Conservation (phyloP, 345 rosid genomes). For the Citrus reticulata region DNA sequence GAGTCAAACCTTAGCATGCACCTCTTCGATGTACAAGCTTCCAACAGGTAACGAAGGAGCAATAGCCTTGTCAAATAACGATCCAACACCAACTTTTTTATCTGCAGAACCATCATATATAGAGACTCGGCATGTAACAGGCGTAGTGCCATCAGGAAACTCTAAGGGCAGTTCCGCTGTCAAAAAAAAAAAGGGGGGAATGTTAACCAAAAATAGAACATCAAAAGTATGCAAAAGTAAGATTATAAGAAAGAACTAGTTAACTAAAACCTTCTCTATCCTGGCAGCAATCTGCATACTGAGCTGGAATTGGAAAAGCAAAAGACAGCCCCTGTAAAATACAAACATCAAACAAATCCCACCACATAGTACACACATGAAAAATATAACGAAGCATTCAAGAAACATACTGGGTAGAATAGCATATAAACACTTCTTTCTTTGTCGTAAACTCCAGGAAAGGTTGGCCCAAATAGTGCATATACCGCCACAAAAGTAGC, state of each 20-base stretch:
- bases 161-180: conserved; percentile 91
- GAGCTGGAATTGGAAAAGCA: conserved; percentile 92
- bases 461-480: conserved; percentile 92
- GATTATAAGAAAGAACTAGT: neutral
- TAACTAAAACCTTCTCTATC: conserved; percentile 67
- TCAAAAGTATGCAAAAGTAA: conserved; percentile 4
- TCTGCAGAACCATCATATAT: conserved; percentile 75
- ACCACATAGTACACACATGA: neutral
- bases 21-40: conserved; percentile 95
- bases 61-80: conserved; percentile 77
- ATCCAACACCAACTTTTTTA: conserved; percentile 89
- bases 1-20: conserved; percentile 70
- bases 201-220: neutral
- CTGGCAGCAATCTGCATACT: conserved; percentile 80
- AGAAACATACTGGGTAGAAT: conserved; percentile 75
- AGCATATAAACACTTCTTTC: conserved; percentile 82
- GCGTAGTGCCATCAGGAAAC: conserved; percentile 98
- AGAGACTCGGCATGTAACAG: conserved; percentile 94
- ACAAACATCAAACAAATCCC: conserved; percentile 5
- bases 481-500: conserved; percentile 97
- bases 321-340: conserved; percentile 85
- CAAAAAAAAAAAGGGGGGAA: conserved; percentile 5
- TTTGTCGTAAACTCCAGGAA: conserved; percentile 89
- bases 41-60: conserved; percentile 73
- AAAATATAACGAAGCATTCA: neutral